These are phyloP conservation scores for Fusarium tuaranense DNA, from an alignment of 2,329 filamentous ascomycete species.

Conservation along the genomic window DNA sequence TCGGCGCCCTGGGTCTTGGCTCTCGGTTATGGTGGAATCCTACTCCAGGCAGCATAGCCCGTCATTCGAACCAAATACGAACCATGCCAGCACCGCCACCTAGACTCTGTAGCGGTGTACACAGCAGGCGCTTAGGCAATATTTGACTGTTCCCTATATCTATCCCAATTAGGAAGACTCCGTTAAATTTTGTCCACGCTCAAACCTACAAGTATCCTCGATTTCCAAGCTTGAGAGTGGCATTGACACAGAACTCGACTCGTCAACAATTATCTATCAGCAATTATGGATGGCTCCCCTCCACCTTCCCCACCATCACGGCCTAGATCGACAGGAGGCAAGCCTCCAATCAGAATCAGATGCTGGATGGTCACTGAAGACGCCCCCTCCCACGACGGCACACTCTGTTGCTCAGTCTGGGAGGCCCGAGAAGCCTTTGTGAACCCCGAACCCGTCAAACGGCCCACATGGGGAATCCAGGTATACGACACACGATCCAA, in stretches of 20 bases:
- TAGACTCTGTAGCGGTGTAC: not conserved
- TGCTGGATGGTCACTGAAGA: conserved; percentile 1
- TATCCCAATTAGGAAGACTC: not conserved
- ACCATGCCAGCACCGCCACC: not conserved
- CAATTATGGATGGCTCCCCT: not conserved
- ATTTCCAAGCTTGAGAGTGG: not conserved
- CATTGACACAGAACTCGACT: not conserved
- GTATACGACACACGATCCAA: not conserved
- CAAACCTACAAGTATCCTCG: not conserved
- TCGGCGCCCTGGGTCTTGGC: not conserved
- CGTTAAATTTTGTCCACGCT: not conserved
- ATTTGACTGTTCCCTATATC: not conserved
- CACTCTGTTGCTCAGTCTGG: conserved; percentile 1
- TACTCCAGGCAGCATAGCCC: not conserved
- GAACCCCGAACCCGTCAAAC: not conserved
- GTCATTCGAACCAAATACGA: not conserved
- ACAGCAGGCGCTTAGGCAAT: not conserved
- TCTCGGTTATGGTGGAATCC: not conserved
- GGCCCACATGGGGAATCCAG: not conserved
- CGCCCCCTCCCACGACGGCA: not conserved
- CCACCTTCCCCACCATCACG: not conserved
- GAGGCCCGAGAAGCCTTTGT: not conserved
- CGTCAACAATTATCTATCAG: not conserved
- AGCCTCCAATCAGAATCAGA: not conserved
- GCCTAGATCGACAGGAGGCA: not conserved